phyloP scores from a whole-genome alignment of 495 filamentous ascomycete genomes.

The Penicillium paradoxum region DNA sequence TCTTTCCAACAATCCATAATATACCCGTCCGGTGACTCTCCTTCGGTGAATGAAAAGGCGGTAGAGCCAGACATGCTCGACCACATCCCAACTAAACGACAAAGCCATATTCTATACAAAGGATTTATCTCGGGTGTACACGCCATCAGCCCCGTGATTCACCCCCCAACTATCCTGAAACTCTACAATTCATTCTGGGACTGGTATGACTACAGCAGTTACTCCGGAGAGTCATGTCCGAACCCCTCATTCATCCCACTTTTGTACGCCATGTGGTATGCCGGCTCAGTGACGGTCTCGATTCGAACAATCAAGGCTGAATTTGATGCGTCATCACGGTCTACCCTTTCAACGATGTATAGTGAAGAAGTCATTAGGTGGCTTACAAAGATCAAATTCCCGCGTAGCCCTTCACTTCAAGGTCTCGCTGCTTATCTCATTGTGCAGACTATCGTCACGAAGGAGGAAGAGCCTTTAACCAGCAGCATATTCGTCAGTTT shows the following conservation, averaged over 20 bases:
- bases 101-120: slow-evolving; percentile 45
- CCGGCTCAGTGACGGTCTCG: slow-evolving; percentile 43
- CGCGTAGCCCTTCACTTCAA: slow-evolving; percentile 42
- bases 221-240: slow-evolving; percentile 40
- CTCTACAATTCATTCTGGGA: slow-evolving; percentile 45
- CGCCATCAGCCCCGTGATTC: slow-evolving; percentile 42
- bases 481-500: slow-evolving; percentile 50
- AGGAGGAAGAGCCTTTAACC: slow-evolving; percentile 45
- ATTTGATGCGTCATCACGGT: slow-evolving; percentile 34
- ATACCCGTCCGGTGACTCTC: slow-evolving; percentile 36
- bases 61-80: slow-evolving; percentile 45
- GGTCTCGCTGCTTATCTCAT: slow-evolving; percentile 43
- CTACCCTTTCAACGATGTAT: slow-evolving; percentile 34
- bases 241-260: slow-evolving; percentile 43
- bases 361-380: slow-evolving; percentile 40
- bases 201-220: slow-evolving; percentile 45
- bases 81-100: slow-evolving; percentile 39
- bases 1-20: slow-evolving; percentile 38
- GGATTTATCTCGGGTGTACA: slow-evolving; percentile 47
- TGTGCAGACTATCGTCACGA: slow-evolving; percentile 43
- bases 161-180: slow-evolving; percentile 41
- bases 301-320: slow-evolving; percentile 42
- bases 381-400: slow-evolving; percentile 42
- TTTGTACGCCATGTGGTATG: slow-evolving; percentile 47
- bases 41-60: slow-evolving; percentile 28